Evolutionary conservation across 73 alveolate genomes (phyloP).

Genomic region (Diophrys appendiculata): DNA sequence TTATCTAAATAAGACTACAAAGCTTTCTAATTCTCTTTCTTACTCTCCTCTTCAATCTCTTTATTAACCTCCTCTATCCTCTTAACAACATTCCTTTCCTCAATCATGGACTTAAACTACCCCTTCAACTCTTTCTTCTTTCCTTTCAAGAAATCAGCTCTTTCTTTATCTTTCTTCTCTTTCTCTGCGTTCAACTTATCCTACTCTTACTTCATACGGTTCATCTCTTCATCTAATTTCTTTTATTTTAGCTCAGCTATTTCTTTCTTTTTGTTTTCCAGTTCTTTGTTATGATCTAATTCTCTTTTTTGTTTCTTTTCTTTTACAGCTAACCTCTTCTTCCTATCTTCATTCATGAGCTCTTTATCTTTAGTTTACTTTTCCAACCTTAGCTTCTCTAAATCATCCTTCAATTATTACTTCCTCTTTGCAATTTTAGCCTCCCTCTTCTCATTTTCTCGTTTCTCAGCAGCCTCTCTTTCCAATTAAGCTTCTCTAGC

Average conservation of each 20-base stretch:
- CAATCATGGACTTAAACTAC: not conserved
- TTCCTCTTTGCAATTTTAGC: not conserved
- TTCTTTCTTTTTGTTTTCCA: slow-evolving; percentile 6
- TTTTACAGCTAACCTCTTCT: too few relatives aligned
- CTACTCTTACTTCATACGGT: not conserved
- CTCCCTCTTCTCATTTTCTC: not conserved
- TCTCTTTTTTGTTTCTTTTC: too few relatives aligned
- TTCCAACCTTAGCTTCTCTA: too few relatives aligned
- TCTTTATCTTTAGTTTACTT: too few relatives aligned
- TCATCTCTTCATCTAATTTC: slow-evolving; percentile 12
- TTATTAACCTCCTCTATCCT: slow-evolving; percentile 8
- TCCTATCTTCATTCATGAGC: too few relatives aligned
- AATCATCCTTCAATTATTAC: slow-evolving; percentile 8
- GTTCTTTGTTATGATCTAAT: too few relatives aligned
- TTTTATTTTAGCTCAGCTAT: not conserved
- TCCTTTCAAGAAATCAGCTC: slow-evolving; percentile 4
- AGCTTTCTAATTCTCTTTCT: slow-evolving; percentile 8
- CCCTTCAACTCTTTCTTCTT: slow-evolving; percentile 2
- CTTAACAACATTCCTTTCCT: slow-evolving; percentile 8
- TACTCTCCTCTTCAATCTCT: not conserved
- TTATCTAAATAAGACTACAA: slow-evolving; percentile 7
- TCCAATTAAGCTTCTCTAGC: not conserved
- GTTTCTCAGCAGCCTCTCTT: slow-evolving; percentile 5
- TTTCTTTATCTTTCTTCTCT: slow-evolving; percentile 10
- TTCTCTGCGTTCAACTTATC: slow-evolving; percentile 4